Conservation (phyloP, 306 rosid species). For the Pterocarpus macrocarpus region DNA sequence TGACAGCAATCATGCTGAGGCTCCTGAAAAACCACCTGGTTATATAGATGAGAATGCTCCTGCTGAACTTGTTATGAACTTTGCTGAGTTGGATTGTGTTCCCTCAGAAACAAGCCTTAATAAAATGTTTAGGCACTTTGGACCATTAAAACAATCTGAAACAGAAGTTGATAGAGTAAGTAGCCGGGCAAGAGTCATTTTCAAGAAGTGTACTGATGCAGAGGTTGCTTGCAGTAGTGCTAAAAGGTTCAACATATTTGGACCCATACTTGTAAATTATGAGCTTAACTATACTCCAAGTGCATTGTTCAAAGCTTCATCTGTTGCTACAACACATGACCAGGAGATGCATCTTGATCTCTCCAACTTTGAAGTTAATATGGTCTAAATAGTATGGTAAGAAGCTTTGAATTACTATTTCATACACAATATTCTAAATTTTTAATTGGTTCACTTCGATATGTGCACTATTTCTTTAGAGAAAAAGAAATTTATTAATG, state of each 20-base stretch:
- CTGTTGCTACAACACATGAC: conserved; percentile 70
- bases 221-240: conserved; percentile 91
- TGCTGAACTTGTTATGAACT: conserved; percentile 89
- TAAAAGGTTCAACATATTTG: conserved; percentile 90
- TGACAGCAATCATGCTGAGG: conserved; percentile 48
- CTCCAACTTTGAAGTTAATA: conserved; percentile 67
- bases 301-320: conserved; percentile 73
- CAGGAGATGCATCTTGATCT: conserved; percentile 90
- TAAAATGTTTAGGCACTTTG: conserved; percentile 90
- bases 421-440: background rate
- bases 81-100: conserved; percentile 82
- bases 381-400: conserved; percentile 67
- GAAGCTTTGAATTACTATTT: conserved; percentile 25
- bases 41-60: conserved; percentile 81
- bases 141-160: conserved; percentile 88
- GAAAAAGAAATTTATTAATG: no score
- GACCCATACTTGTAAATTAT: conserved; percentile 78
- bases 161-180: conserved; percentile 91
- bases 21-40: conserved; percentile 72
- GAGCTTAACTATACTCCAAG: conserved; percentile 82
- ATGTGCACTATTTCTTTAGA: background rate
- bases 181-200: conserved; percentile 94
- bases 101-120: conserved; percentile 83
- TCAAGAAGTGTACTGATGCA: conserved; percentile 81
- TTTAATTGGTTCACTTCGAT: conserved; percentile 33